A percentile compares a stretch with the other conserved stretches of the same genome.
Evolutionary conservation across 768 basidiomycete species (phyloP).

Genomic region (Pleurotus sapidus): DNA sequence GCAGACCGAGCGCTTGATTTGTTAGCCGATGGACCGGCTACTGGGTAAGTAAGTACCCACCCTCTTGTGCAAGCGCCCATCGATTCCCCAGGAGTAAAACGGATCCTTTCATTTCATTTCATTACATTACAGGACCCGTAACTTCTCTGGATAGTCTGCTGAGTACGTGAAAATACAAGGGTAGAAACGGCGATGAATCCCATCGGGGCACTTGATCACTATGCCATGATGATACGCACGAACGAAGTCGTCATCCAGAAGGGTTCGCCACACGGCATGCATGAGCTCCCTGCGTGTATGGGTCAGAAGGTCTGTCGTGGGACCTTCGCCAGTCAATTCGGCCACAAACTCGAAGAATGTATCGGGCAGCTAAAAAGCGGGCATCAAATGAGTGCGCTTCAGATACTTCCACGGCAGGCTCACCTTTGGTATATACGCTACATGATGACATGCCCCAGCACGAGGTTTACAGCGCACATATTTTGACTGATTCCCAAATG

Average conservation of each 20-base stretch:
- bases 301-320: conserved; percentile 17
- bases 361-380: conserved; percentile 24
- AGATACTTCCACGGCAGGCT: not conserved
- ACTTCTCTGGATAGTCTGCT: conserved; percentile 36
- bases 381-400: not conserved
- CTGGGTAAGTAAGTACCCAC: too few species aligned
- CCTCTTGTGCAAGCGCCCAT: too few species aligned
- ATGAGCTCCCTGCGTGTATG: conserved; percentile 29
- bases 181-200: conserved; percentile 22
- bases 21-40: too few species aligned
- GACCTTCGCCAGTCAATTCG: not conserved
- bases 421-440: conserved; percentile 38
- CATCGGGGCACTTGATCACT: conserved; percentile 25
- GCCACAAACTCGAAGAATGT: conserved; percentile 20
- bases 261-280: conserved; percentile 21
- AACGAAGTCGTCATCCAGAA: conserved; percentile 16
- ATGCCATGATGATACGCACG: conserved; percentile 26
- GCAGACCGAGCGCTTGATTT: too few species aligned
- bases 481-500: conserved; percentile 36
- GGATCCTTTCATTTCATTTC: too few species aligned
- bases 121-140: too few species aligned
- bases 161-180: conserved; percentile 29
- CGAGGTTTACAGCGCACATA: conserved; percentile 26
- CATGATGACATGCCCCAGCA: conserved; percentile 28
- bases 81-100: too few species aligned